Evolutionary conservation across 441 rosid genomes (phyloP).

Genomic region (Euphorbia schlechtendalii): DNA sequence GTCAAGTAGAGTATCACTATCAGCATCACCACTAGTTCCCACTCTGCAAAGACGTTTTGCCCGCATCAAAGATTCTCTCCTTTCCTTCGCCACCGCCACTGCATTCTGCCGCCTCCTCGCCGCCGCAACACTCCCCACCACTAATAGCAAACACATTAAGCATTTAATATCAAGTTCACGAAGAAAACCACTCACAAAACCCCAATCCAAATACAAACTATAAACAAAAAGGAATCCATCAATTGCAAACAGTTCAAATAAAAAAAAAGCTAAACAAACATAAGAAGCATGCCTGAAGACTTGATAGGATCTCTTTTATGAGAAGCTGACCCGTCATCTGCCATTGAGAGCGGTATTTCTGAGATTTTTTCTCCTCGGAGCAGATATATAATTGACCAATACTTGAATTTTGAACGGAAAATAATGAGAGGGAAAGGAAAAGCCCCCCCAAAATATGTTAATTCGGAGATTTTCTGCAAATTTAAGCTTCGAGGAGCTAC

Average conservation of each 20-base stretch:
- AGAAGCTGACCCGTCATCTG: conserved; percentile 53
- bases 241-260: not conserved
- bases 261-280: not conserved
- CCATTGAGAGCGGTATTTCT: conserved; percentile 33
- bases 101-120: conserved; percentile 80
- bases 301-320: conserved; percentile 77
- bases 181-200: no score
- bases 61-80: conserved; percentile 76
- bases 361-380: not conserved
- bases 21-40: conserved; percentile 55
- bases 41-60: conserved; percentile 81
- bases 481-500: not conserved
- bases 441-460: not conserved
- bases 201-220: not conserved
- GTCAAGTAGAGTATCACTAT: conserved; percentile 31
- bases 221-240: not conserved
- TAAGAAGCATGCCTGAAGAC: conserved; percentile 49
- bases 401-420: not conserved
- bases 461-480: not conserved
- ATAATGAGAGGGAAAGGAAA: conserved; percentile 7
- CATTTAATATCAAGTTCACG: not conserved
- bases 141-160: conserved; percentile 1
- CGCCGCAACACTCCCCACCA: conserved; percentile 78
- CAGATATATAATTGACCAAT: not conserved
- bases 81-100: conserved; percentile 77